phyloP scores from a whole-genome alignment of 164 flowering plant genomes.

The Brasenia schreberi region DNA sequence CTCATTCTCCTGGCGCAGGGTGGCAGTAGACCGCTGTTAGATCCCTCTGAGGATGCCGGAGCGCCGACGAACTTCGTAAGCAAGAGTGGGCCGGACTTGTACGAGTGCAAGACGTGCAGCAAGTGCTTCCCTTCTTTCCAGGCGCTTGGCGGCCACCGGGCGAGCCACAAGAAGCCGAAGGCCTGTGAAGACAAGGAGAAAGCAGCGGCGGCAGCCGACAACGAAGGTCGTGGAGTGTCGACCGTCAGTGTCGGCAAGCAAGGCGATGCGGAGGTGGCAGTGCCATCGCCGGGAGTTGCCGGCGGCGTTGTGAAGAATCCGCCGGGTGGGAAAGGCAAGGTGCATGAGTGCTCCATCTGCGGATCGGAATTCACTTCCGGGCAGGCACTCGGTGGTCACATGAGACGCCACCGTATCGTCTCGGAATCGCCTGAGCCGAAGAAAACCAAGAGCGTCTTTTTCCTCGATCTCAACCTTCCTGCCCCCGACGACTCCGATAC shows the following conservation, averaged over 20 bases:
- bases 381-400: constrained; percentile 62
- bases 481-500: constrained; percentile 55
- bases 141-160: constrained; percentile 62
- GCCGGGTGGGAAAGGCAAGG: constrained; percentile 10
- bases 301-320: no score
- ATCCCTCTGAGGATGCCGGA: background rate
- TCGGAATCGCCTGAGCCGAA: constrained; percentile 4
- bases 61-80: background rate
- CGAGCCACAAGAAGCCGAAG: constrained; percentile 47
- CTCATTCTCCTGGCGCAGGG: constrained; percentile 39
- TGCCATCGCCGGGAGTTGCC: background rate
- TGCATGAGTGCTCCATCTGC: constrained; percentile 54
- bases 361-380: constrained; percentile 48
- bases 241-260: background rate
- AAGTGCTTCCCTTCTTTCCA: constrained; percentile 46
- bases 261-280: background rate
- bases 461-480: constrained; percentile 75
- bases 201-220: background rate
- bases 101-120: constrained; percentile 56
- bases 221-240: background rate
- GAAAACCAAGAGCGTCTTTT: constrained; percentile 19
- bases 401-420: constrained; percentile 40
- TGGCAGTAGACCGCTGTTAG: background rate
- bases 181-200: background rate
- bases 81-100: constrained; percentile 6